Conservation (phyloP, 1,139 yeast species). For the Meyerozyma carpophila region DNA sequence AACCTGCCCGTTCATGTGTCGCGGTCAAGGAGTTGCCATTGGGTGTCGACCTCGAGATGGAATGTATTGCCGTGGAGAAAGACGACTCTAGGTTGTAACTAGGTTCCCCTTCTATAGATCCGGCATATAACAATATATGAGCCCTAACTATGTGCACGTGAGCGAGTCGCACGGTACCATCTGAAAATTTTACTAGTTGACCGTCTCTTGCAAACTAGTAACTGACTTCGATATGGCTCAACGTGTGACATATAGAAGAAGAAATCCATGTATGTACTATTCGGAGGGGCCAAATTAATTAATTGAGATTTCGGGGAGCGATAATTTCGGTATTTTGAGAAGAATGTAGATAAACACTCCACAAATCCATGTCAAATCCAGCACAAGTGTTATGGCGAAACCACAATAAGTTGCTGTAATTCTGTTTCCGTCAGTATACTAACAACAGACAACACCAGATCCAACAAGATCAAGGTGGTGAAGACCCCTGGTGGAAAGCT, state of each 20-base stretch:
- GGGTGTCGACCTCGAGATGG: slow-evolving; percentile 70
- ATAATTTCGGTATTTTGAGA: not conserved
- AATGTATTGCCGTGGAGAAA: slow-evolving; percentile 72
- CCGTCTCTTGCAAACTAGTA: slow-evolving; percentile 3
- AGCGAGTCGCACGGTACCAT: not conserved
- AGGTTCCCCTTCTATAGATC: not conserved
- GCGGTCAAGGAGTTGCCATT: slow-evolving; percentile 86
- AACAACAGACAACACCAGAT: slow-evolving; percentile 67
- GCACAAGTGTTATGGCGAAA: no score
- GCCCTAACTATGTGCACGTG: not conserved
- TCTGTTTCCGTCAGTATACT: slow-evolving; percentile 20
- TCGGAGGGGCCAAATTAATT: not conserved
- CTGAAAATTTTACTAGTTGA: slow-evolving; percentile 9
- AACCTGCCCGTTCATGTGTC: slow-evolving; percentile 95
- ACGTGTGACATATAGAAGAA: slow-evolving; percentile 51
- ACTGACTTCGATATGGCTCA: slow-evolving; percentile 37
- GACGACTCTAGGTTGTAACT: slow-evolving; percentile 33
- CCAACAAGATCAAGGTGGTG: slow-evolving; percentile 98
- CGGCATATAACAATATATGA: slow-evolving; percentile 1
- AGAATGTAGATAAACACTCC: not conserved
- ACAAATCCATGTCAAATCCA: not conserved
- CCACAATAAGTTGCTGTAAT: not conserved
- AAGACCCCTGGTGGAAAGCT: slow-evolving; percentile 99
- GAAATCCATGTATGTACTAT: slow-evolving; percentile 43
- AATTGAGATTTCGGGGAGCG: not conserved